Base-by-base conservation (phyloP, 257 asterid genomes). In the Cordia subcordata region DNA sequence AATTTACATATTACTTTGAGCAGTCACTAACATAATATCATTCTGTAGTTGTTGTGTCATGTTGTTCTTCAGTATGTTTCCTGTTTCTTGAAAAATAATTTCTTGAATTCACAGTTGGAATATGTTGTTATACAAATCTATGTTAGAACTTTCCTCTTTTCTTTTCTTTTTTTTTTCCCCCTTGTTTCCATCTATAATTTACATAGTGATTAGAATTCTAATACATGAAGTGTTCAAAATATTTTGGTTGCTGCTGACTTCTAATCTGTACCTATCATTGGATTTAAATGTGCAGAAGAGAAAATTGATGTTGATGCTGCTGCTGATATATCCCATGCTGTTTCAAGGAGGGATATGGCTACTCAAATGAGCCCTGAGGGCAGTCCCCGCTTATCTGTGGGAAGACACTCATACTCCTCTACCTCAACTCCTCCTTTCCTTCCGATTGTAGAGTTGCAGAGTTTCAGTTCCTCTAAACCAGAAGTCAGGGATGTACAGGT, bases 301-400 rank as follows among this genome's bases (percentile, higher is more conserved):
- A 84, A 72, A 60, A 72, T 62, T 19, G 75, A 84, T n/a, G 74
- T 63, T 32, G 75, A 84, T 38, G 54, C 60, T 3, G 54, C 14
- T 50, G 14, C 59, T 37, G 60, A 47, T 39, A 49, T 65, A 21
- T 65, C 72, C 18, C 67, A 42, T 40, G 62, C 64, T 0, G 67
- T 61, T 33, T 71, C 77, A 20, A 83, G 97, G 70, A 77, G 95
- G 74, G 99, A 93, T 69, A 87, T 93, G 96, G 96, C 95, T 1
- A 87, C 99, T 53, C 97, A 87, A 73, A 93, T 93, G 96, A 93
- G 97, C 68, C 99, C 99, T 0, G 85, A 79, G 73, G 80, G 81
- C 64, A 83, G 94, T 75, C 75, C 68, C 57, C 71, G 66, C 22
- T 83, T 88, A 46, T 84, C 97, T 20, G 81, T 87, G 0, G 46